A percentile compares a stretch with the other conserved stretches of the same genome.
Evolutionary conservation across 257 asterid genomes (phyloP).

Genomic region (Solanum lycopersicoides): DNA sequence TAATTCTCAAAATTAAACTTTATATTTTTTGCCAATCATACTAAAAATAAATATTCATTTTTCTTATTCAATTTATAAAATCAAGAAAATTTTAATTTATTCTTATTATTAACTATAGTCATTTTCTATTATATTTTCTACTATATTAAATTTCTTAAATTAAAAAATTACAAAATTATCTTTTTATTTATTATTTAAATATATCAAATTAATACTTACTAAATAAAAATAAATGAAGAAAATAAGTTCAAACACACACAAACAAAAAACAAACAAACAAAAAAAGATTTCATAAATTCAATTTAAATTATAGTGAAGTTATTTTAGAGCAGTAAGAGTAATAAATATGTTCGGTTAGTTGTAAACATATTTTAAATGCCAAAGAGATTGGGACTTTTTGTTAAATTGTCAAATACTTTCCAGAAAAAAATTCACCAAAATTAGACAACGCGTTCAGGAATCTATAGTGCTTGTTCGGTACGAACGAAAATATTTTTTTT

Average conservation of each 20-base stretch:
- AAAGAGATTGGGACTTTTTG: not conserved
- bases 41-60: too few species aligned
- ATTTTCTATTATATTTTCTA: too few species aligned
- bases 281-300: not conserved
- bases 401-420: not conserved
- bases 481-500: too few species aligned
- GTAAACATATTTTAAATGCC: not conserved
- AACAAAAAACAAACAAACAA: too few species aligned
- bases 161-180: too few species aligned
- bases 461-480: not conserved
- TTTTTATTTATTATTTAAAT: too few species aligned
- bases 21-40: too few species aligned
- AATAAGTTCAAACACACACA: not conserved
- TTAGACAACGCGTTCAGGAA: not conserved
- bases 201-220: too few species aligned
- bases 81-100: too few species aligned
- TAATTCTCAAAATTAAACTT: not conserved
- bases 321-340: not conserved
- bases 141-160: too few species aligned
- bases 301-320: not conserved
- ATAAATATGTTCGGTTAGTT: not conserved
- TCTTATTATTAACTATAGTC: not conserved
- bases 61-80: too few species aligned
- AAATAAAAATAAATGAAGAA: too few species aligned
- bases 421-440: not conserved